Base-by-base conservation (phyloP, 306 rosid species). In the Pterocarpus macrocarpus region DNA sequence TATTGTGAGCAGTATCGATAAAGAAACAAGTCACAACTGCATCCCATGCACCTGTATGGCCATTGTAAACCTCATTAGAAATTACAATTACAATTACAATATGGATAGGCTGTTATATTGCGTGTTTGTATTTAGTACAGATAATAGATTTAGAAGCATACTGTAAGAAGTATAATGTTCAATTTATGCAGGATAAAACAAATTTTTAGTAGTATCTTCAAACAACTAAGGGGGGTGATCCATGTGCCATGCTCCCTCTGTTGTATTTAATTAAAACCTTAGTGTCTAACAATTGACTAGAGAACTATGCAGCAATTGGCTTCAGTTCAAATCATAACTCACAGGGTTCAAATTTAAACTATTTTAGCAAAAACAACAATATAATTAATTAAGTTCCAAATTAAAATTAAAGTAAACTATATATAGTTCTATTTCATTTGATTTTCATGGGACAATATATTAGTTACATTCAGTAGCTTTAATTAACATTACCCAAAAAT, bases 1-100 rank as follows among this genome's bases (percentile, higher is more conserved):
- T 78, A 73, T 95, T 95, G 83, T 95, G 99, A 36, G 98, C 98
- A 0, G 99, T 95, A 73, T 95, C 99, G 30, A 95, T 91, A 79
- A 95, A 95, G 90, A 95, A 95, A 76, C 98, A 95, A 45, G 99
- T 95, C 75, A 91, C 99, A 77, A 93, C 92, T 34, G 91, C 97
- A 90, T 93, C 99, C 99, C 99, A 95, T n/a, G 86, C 75, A 80
- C 98, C 99, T 95, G 90, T 73, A 82, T 4, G 64, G 59, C 76
- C 87, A 78, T 72, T 84, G 45, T 68, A 65, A n/a, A 38, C 8
- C 43, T 69, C 71, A 62, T 83, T 55, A 87, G 81, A 76, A 76
- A 85, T 72, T 73, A n/a, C n/a, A n/a, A n/a, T n/a, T n/a, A n/a
- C n/a, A n/a, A n/a, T n/a, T n/a, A 76, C 28, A 69, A 49, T 39